These are phyloP conservation scores for Fulvia fulva DNA, from an alignment of 2,329 filamentous ascomycete species.

Conservation along the genomic window DNA sequence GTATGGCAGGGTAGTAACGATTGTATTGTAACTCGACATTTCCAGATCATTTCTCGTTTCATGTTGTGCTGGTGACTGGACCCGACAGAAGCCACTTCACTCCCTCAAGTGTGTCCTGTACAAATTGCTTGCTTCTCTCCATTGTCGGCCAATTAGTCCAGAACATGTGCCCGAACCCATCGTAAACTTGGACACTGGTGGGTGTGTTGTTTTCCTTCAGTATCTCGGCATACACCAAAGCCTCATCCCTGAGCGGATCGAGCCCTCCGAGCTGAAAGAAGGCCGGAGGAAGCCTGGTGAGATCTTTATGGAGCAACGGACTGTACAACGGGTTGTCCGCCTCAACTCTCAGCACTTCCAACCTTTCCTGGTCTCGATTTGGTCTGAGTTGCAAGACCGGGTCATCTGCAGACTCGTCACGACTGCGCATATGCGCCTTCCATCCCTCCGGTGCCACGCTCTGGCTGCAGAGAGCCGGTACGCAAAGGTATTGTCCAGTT, in stretches of 20 bases:
- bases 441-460: constrained; percentile 38
- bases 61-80: not conserved
- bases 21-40: too few relatives aligned
- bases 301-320: constrained; percentile 13
- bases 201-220: constrained; percentile 41
- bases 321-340: constrained; percentile 7
- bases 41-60: not conserved
- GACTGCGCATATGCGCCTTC: constrained; percentile 35
- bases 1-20: too few relatives aligned
- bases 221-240: constrained; percentile 48
- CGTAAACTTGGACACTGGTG: constrained; percentile 43
- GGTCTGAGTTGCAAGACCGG: constrained; percentile 21
- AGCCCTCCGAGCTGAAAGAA: constrained; percentile 51
- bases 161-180: constrained; percentile 35
- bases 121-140: constrained; percentile 20
- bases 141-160: constrained; percentile 19
- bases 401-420: constrained; percentile 39
- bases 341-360: not conserved
- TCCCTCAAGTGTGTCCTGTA: constrained; percentile 22
- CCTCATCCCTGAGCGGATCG: constrained; percentile 52
- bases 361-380: constrained; percentile 1
- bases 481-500: constrained; percentile 41
- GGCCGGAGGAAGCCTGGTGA: constrained; percentile 39
- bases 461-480: constrained; percentile 38
- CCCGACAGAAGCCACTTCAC: constrained; percentile 19